Evolutionary conservation across 2,329 filamentous ascomycete genomes (phyloP).

Genomic region (Colletotrichum orchidophilum): DNA sequence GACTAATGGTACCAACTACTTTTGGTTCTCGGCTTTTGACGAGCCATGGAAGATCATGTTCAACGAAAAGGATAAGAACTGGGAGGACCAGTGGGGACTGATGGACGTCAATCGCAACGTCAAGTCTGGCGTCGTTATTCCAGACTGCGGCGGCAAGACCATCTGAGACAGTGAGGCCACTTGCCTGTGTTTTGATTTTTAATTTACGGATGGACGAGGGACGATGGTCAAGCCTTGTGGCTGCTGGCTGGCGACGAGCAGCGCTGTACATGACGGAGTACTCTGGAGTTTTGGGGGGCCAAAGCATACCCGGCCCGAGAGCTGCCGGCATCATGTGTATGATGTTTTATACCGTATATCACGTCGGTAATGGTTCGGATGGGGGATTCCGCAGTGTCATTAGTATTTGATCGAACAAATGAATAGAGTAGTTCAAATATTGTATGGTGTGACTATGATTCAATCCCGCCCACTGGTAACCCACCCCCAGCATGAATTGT

Average conservation of each 20-base stretch:
- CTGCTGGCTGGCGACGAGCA: slow-evolving; percentile 15
- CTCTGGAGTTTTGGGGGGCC: slow-evolving; percentile 17
- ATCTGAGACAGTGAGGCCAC: slow-evolving; percentile 45
- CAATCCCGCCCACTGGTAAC: neutral
- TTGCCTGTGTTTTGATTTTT: neutral
- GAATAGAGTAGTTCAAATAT: slow-evolving; percentile 6
- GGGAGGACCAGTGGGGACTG: slow-evolving; percentile 97
- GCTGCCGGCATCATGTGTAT: slow-evolving; percentile 25
- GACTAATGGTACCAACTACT: slow-evolving; percentile 87
- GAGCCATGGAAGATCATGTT: slow-evolving; percentile 92
- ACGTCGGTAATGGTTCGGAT: slow-evolving; percentile 5
- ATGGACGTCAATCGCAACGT: slow-evolving; percentile 87
- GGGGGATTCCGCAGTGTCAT: neutral
- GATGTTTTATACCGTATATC: slow-evolving; percentile 31
- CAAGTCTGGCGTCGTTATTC: slow-evolving; percentile 85
- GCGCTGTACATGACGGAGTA: slow-evolving; percentile 31
- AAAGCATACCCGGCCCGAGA: slow-evolving; percentile 5
- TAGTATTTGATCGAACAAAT: neutral
- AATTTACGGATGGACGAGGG: slow-evolving; percentile 13
- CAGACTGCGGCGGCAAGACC: slow-evolving; percentile 83
- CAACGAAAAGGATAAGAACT: slow-evolving; percentile 74
- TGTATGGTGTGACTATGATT: neutral
- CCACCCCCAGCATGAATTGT: neutral
- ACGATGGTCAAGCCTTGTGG: neutral
- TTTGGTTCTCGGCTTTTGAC: slow-evolving; percentile 98